These are phyloP conservation scores for Boletus sp. DNA, from an alignment of 768 basidiomycete species.

Conservation along the genomic window DNA sequence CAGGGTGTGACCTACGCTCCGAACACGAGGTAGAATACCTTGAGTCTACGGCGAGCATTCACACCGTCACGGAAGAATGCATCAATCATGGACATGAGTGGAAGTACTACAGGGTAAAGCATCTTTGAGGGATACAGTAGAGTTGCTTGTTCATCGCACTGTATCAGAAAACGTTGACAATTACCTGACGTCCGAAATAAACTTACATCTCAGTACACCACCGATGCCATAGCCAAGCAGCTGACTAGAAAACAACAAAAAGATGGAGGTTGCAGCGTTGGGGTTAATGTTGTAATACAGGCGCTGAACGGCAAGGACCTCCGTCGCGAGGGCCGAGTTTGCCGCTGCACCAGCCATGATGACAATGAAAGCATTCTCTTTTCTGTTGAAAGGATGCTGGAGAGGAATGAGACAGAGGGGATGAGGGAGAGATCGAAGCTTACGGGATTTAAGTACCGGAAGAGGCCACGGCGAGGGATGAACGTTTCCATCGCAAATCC, in stretches of 20 bases:
- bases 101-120: constrained; percentile 37
- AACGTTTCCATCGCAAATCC: constrained; percentile 44
- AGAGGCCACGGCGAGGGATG: constrained; percentile 44
- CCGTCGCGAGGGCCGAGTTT: constrained; percentile 50
- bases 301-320: constrained; percentile 52
- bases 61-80: constrained; percentile 41
- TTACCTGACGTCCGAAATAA: neutral
- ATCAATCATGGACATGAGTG: constrained; percentile 27
- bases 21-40: constrained; percentile 25
- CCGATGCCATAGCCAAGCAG: constrained; percentile 53
- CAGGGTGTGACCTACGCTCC: constrained; percentile 32
- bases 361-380: constrained; percentile 56
- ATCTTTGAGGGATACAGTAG: constrained; percentile 45
- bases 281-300: constrained; percentile 52
- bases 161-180: constrained; percentile 3
- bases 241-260: constrained; percentile 37
- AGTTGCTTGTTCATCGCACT: constrained; percentile 9
- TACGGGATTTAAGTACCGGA: constrained; percentile 53
- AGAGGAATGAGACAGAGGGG: neutral
- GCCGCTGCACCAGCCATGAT: constrained; percentile 57
- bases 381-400: constrained; percentile 58
- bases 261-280: constrained; percentile 42
- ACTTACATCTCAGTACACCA: constrained; percentile 47
- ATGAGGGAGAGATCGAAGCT: neutral
- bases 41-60: constrained; percentile 40